Evolutionary conservation across 495 filamentous ascomycete species (phyloP).

Genomic region (Neurospora sp.): DNA sequence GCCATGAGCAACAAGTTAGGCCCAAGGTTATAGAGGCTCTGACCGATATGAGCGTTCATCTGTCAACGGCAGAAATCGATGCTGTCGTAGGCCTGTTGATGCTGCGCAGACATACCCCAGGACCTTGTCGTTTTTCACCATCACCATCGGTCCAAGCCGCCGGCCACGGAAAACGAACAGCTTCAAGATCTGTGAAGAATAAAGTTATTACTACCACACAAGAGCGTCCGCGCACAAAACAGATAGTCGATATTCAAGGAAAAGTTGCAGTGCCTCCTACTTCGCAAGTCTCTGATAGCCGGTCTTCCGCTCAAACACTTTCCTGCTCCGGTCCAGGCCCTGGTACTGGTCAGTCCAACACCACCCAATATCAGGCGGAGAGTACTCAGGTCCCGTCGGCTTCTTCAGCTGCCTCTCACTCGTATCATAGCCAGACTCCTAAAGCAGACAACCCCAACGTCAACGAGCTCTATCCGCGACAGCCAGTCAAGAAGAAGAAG

Average conservation of each 20-base stretch:
- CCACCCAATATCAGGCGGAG: not conserved
- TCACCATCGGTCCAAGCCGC: not conserved
- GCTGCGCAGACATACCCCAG: not conserved
- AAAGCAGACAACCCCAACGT: not conserved
- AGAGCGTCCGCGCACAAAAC: not conserved
- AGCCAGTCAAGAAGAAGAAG: not conserved
- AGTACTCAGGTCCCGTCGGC: not conserved
- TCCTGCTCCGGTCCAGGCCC: not conserved
- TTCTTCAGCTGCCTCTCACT: not conserved
- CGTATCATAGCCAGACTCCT: not conserved
- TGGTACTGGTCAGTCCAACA: not conserved
- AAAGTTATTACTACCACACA: not conserved
- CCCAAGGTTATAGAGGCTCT: not conserved
- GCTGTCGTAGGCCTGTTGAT: not conserved
- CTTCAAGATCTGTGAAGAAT: not conserved
- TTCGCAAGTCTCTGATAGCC: not conserved
- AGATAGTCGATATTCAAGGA: not conserved
- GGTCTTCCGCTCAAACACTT: not conserved
- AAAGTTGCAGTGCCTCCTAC: not conserved
- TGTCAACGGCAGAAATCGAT: not conserved
- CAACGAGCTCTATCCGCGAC: not conserved
- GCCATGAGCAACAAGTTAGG: not conserved
- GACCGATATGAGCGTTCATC: not conserved
- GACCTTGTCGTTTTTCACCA: not conserved
- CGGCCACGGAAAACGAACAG: not conserved